Percentiles rank a stretch among this genome's conserved stretches.
Conservation (phyloP, 164 flowering plant genomes). For the Umbilicus rupestris region DNA sequence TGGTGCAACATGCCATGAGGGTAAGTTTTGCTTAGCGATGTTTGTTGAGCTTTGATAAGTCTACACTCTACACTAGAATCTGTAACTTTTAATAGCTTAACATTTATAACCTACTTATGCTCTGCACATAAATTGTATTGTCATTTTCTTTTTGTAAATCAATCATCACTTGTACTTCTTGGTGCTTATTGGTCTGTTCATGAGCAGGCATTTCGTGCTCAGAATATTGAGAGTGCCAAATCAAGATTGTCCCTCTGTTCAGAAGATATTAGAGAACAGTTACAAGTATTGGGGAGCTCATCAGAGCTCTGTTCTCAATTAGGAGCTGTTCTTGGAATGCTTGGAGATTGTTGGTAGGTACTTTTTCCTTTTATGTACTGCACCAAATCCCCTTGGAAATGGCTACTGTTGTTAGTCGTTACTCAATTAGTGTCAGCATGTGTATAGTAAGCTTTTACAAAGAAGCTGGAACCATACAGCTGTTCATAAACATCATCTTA, state of each 20-base stretch:
- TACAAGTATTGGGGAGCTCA: constrained; percentile 51
- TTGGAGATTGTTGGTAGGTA: constrained; percentile 92
- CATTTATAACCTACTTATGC: neutral
- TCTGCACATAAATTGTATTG: neutral
- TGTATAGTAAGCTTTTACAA: neutral
- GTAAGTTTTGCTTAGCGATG: constrained; percentile 29
- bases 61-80: neutral
- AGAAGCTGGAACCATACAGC: neutral
- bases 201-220: constrained; percentile 79
- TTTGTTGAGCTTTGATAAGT: too few relatives aligned
- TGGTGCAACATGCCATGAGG: constrained; percentile 98
- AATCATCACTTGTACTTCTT: neutral
- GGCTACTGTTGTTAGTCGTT: neutral
- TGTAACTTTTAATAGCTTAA: neutral
- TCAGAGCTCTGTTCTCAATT: constrained; percentile 90
- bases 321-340: constrained; percentile 96
- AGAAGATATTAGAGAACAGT: constrained; percentile 71
- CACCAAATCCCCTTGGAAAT: neutral
- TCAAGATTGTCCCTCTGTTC: constrained; percentile 79
- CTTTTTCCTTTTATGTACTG: constrained; percentile 7
- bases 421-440: neutral
- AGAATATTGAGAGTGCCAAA: constrained; percentile 85
- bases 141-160: neutral
- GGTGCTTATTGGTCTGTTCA: constrained; percentile 2
- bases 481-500: neutral